Conservation (phyloP, 2,329 filamentous ascomycete species). For the Lecanicillium sp. region DNA sequence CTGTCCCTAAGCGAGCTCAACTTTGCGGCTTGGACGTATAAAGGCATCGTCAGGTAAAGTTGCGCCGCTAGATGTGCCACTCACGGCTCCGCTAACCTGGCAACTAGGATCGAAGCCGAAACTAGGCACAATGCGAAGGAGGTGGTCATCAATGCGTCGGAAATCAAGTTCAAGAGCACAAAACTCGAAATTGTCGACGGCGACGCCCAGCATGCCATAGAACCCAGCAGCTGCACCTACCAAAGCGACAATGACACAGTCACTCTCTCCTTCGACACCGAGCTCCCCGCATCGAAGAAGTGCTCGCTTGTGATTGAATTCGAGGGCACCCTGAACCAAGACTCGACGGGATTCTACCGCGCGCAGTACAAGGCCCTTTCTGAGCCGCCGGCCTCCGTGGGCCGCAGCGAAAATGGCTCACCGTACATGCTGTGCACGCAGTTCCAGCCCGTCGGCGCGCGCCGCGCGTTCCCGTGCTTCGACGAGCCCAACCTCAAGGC, state of each 20-base stretch:
- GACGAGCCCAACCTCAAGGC: conserved; percentile 94
- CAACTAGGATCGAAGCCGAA: conserved; percentile 2
- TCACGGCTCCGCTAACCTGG: not conserved
- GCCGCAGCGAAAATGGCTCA: conserved; percentile 66
- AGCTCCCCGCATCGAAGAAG: conserved; percentile 72
- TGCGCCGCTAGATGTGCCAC: too few species aligned
- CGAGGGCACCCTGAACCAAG: conserved; percentile 73
- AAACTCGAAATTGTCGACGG: not conserved
- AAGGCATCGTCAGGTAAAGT: conserved; percentile 12
- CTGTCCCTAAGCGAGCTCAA: conserved; percentile 8
- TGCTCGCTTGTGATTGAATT: conserved; percentile 66
- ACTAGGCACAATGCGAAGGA: not conserved
- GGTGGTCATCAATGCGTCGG: conserved; percentile 1
- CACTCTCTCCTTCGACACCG: conserved; percentile 65
- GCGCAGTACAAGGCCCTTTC: conserved; percentile 83
- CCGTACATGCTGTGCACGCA: conserved; percentile 88
- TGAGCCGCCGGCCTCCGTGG: conserved; percentile 68
- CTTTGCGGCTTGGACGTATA: conserved; percentile 8
- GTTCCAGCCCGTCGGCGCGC: conserved; percentile 93
- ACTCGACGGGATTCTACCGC: conserved; percentile 96
- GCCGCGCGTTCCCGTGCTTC: conserved; percentile 91
- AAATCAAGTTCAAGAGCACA: not conserved
- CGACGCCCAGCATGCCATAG: conserved; percentile 35
- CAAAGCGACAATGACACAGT: conserved; percentile 35
- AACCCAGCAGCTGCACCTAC: conserved; percentile 68